Percentiles rank a stretch among this genome's conserved stretches.
phyloP scores from a whole-genome alignment of 805 yeast genomes.

The Isabelozyma rhagii region DNA sequence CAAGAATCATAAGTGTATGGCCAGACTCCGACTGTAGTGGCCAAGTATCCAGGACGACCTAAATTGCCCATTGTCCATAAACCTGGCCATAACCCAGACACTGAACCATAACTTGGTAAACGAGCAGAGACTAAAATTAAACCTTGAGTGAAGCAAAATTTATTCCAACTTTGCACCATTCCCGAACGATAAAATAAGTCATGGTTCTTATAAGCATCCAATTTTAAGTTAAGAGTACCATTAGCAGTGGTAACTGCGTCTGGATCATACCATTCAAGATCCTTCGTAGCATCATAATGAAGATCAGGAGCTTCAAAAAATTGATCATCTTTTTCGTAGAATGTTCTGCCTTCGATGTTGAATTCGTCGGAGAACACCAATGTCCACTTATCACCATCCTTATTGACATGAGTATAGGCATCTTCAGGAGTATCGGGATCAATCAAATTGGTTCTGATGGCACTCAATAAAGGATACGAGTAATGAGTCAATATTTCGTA shows the following conservation, averaged over 20 bases:
- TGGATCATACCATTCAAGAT: conserved; percentile 94
- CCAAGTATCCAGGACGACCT: conserved; percentile 86
- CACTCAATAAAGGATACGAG: conserved; percentile 51
- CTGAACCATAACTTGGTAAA: conserved; percentile 75
- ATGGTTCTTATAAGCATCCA: conserved; percentile 85
- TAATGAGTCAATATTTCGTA: conserved; percentile 47
- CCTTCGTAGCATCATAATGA: conserved; percentile 83
- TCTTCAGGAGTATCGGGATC: conserved; percentile 69
- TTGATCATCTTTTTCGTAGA: conserved; percentile 88
- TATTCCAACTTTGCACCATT: conserved; percentile 91
- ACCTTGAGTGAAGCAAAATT: conserved; percentile 86
- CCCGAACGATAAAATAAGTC: conserved; percentile 81
- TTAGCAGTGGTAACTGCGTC: conserved; percentile 78
- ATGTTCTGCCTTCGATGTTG: conserved; percentile 84
- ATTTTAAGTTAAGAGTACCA: conserved; percentile 63
- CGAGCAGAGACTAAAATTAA: conserved; percentile 69
- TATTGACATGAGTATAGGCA: conserved; percentile 49
- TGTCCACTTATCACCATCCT: conserved; percentile 64
- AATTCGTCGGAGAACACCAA: conserved; percentile 91
- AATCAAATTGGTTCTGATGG: conserved; percentile 56
- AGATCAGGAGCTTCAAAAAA: conserved; percentile 84
- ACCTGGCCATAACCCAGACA: conserved; percentile 95
- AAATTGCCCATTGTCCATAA: conserved; percentile 91
- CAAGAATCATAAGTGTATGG: conserved; percentile 85
- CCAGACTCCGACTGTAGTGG: conserved; percentile 92